phyloP scores from a whole-genome alignment of 2,329 filamentous ascomycete genomes.

The Sclerotinia sclerotiorum region DNA sequence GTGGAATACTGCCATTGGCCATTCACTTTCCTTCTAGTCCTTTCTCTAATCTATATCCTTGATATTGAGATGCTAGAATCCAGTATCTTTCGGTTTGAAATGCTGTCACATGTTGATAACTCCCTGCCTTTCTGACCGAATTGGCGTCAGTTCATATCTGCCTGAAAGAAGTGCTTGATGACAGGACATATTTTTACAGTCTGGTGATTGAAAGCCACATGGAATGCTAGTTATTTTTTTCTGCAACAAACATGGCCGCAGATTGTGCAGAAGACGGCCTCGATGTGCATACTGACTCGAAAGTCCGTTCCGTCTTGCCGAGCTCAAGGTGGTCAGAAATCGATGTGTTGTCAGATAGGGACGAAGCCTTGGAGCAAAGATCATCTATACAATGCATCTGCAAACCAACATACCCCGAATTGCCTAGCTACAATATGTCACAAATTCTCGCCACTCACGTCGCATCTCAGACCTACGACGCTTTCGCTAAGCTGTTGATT shows the following conservation, averaged over 20 bases:
- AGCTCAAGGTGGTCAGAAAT: slow-evolving; percentile 21
- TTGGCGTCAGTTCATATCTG: slow-evolving; percentile 16
- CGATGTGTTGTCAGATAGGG: slow-evolving; percentile 39
- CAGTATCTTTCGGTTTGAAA: slow-evolving; percentile 19
- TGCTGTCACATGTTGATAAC: slow-evolving; percentile 24
- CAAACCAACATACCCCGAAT: slow-evolving; percentile 15
- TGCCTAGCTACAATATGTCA: slow-evolving; percentile 23
- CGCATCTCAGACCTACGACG: slow-evolving; percentile 25
- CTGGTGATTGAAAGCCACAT: slow-evolving; percentile 35
- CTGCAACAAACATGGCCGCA: slow-evolving; percentile 27
- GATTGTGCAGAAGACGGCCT: slow-evolving; percentile 21
- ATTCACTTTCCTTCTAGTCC: slow-evolving; percentile 13
- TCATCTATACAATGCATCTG: slow-evolving; percentile 24
- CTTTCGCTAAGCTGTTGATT: slow-evolving; percentile 24
- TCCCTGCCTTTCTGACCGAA: slow-evolving; percentile 19
- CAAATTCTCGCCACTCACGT: slow-evolving; percentile 31
- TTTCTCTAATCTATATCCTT: slow-evolving; percentile 25
- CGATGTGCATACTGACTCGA: slow-evolving; percentile 22
- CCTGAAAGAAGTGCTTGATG: slow-evolving; percentile 22
- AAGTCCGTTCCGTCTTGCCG: slow-evolving; percentile 21
- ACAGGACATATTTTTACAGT: slow-evolving; percentile 29
- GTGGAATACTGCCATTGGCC: slow-evolving; percentile 15
- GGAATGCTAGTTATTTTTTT: slow-evolving; percentile 31
- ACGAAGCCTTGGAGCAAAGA: slow-evolving; percentile 27
- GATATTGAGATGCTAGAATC: slow-evolving; percentile 17